phyloP scores from a whole-genome alignment of 2,329 filamentous ascomycete genomes.

The Xylaria arbuscula region DNA sequence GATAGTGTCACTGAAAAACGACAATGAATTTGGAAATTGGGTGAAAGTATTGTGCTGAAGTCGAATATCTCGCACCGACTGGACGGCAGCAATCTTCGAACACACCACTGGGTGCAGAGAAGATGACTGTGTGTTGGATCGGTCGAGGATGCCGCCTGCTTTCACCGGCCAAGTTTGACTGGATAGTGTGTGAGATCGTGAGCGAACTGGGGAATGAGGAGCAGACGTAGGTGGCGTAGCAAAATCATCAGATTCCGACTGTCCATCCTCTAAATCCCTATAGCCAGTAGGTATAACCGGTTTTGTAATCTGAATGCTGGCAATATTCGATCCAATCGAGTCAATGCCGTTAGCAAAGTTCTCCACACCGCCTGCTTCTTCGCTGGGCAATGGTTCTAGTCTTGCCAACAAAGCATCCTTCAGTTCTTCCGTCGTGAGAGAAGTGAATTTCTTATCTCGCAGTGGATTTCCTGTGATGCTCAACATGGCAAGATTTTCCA shows the following conservation, averaged over 20 bases:
- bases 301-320: not conserved
- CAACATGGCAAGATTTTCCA: slow-evolving; percentile 81
- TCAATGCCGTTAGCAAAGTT: slow-evolving; percentile 47
- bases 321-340: slow-evolving; percentile 44
- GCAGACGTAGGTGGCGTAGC: slow-evolving; percentile 68
- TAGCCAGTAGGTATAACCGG: not conserved
- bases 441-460: slow-evolving; percentile 85
- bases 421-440: slow-evolving; percentile 81
- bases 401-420: slow-evolving; percentile 78
- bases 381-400: slow-evolving; percentile 65
- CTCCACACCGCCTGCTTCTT: slow-evolving; percentile 40
- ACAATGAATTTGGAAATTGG: slow-evolving; percentile 75
- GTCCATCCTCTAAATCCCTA: slow-evolving; percentile 52
- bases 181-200: slow-evolving; percentile 60
- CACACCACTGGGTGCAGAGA: slow-evolving; percentile 68
- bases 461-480: slow-evolving; percentile 90
- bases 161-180: slow-evolving; percentile 66
- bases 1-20: slow-evolving; percentile 76
- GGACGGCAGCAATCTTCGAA: slow-evolving; percentile 65
- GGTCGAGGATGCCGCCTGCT: slow-evolving; percentile 73
- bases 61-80: slow-evolving; percentile 67
- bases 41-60: slow-evolving; percentile 83
- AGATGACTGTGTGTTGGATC: slow-evolving; percentile 73
- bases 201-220: slow-evolving; percentile 60
- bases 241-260: slow-evolving; percentile 66